These are phyloP conservation scores for Blumeria hordei DNA, from an alignment of 2,329 filamentous ascomycete genomes.

Conservation along the genomic window DNA sequence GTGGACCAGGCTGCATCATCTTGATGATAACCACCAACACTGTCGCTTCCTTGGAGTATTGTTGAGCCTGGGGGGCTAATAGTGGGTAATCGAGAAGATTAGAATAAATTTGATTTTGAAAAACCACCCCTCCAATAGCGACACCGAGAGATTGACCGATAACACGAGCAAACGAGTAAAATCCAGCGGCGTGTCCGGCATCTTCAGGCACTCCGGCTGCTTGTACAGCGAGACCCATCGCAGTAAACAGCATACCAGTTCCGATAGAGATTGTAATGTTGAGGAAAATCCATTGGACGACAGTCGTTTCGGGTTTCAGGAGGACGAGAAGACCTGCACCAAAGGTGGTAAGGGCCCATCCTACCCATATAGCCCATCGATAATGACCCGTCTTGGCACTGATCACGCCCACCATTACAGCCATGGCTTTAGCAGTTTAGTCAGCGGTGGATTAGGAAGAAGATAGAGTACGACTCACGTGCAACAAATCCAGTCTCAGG, in stretches of 20 bases:
- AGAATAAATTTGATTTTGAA: conserved; percentile 31
- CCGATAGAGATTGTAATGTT: conserved; percentile 35
- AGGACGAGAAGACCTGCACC: conserved; percentile 30
- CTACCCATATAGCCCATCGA: conserved; percentile 27
- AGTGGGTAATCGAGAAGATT: conserved; percentile 9
- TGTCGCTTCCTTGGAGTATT: conserved; percentile 13
- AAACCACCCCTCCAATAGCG: conserved; percentile 41
- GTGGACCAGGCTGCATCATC: conserved; percentile 11
- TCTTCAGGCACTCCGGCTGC: conserved; percentile 30
- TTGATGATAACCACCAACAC: conserved; percentile 11
- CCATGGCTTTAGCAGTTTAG: conserved; percentile 30
- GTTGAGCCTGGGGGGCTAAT: conserved; percentile 7
- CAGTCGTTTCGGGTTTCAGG: conserved; percentile 24
- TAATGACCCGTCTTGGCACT: conserved; percentile 33
- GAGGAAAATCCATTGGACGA: conserved; percentile 32
- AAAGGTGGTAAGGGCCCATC: conserved; percentile 34
- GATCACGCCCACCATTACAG: conserved; percentile 27
- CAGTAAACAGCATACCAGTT: conserved; percentile 38
- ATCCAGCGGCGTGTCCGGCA: conserved; percentile 33
- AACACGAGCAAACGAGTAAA: conserved; percentile 42
- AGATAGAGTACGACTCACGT: conserved; percentile 18
- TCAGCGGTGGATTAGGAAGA: conserved; percentile 24
- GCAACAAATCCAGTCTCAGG: conserved; percentile 39
- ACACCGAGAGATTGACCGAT: conserved; percentile 43
- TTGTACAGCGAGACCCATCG: conserved; percentile 38